These are phyloP conservation scores for Aulographum hederae DNA, from an alignment of 2,329 filamentous ascomycete genomes.

Conservation along the genomic window DNA sequence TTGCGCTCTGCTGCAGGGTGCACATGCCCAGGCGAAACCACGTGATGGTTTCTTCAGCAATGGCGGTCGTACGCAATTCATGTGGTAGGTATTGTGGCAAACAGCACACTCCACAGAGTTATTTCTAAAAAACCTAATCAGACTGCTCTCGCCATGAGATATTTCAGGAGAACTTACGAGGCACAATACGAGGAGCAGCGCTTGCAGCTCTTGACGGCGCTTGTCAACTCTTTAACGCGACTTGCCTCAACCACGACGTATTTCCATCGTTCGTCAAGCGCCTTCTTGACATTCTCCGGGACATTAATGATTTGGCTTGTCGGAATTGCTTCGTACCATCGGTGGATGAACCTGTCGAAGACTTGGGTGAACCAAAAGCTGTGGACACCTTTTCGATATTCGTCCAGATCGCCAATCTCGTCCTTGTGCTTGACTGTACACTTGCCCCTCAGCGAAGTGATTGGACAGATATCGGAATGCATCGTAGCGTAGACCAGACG, in stretches of 20 bases:
- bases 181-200: slow-evolving; percentile 82
- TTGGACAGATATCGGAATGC: slow-evolving; percentile 91
- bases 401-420: slow-evolving; percentile 67
- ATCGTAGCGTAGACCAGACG: slow-evolving; percentile 89
- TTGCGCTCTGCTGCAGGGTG: slow-evolving; percentile 86
- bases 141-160: neutral
- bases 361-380: slow-evolving; percentile 95
- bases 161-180: slow-evolving; percentile 40
- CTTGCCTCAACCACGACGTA: slow-evolving; percentile 89
- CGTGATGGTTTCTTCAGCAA: slow-evolving; percentile 89
- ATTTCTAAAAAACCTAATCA: slow-evolving; percentile 36
- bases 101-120: slow-evolving; percentile 96
- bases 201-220: slow-evolving; percentile 91
- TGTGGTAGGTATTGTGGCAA: slow-evolving; percentile 89
- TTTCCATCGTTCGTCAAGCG: slow-evolving; percentile 90
- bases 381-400: slow-evolving; percentile 69
- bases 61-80: slow-evolving; percentile 89
- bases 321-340: slow-evolving; percentile 92
- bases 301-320: slow-evolving; percentile 90
- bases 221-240: slow-evolving; percentile 85
- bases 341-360: slow-evolving; percentile 95
- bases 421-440: slow-evolving; percentile 78
- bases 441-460: slow-evolving; percentile 84
- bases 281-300: slow-evolving; percentile 83
- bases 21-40: slow-evolving; percentile 96